A percentile compares a stretch with the other conserved stretches of the same genome.
Evolutionary conservation across 2,329 filamentous ascomycete species (phyloP).

Genomic region (Arthroderma sp.): DNA sequence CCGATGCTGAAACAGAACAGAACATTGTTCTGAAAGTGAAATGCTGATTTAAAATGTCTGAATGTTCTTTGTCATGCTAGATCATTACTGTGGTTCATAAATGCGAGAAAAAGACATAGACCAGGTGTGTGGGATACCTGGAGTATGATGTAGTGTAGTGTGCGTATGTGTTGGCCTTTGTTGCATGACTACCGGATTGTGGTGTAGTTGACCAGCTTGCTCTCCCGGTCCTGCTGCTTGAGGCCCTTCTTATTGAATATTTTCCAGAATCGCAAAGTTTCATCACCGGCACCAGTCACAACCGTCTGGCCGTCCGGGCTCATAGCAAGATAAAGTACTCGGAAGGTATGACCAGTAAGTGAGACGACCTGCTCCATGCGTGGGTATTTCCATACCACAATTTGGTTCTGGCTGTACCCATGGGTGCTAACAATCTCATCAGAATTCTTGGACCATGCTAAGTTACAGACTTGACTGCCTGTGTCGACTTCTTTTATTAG

Average conservation of each 20-base stretch:
- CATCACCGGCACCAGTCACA: conserved; percentile 90
- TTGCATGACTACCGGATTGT: conserved; percentile 51
- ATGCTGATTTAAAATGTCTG: neutral
- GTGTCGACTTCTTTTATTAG: conserved; percentile 84
- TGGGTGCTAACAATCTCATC: conserved; percentile 97
- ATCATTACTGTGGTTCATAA: conserved; percentile 1
- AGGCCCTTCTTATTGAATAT: conserved; percentile 77
- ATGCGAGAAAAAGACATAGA: neutral
- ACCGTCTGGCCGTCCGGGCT: conserved; percentile 89
- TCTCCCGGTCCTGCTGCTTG: conserved; percentile 51
- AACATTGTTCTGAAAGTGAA: neutral
- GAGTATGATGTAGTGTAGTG: neutral
- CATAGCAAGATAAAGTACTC: conserved; percentile 93
- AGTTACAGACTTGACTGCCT: conserved; percentile 95
- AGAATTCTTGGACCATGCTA: conserved; percentile 94
- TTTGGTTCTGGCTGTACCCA: conserved; percentile 95
- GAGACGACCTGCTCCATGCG: conserved; percentile 95
- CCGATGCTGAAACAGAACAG: conserved; percentile 2
- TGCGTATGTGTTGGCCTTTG: neutral
- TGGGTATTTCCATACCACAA: conserved; percentile 98
- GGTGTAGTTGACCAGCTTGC: conserved; percentile 64
- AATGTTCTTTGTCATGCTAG: conserved; percentile 3
- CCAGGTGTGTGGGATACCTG: neutral
- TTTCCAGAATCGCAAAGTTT: conserved; percentile 94
- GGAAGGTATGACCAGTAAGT: conserved; percentile 89